These are phyloP conservation scores for Emergomyces pasteurianus DNA, from an alignment of 2,329 filamentous ascomycete species.

Conservation along the genomic window DNA sequence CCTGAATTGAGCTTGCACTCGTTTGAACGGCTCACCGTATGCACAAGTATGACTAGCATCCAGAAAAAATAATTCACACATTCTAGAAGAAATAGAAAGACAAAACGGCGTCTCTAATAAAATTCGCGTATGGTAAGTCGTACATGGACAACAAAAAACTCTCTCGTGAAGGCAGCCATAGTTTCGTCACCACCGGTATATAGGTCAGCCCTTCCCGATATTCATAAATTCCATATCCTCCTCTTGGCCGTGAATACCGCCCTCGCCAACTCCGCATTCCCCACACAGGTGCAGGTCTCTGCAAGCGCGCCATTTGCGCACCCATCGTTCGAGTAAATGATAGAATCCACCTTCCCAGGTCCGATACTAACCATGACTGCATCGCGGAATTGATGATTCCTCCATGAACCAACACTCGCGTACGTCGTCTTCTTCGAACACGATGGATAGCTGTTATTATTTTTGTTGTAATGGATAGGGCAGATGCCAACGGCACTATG, in stretches of 20 bases:
- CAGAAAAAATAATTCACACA: neutral
- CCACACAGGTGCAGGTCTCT: neutral
- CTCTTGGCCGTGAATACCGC: neutral
- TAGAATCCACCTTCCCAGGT: neutral
- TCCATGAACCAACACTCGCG: neutral
- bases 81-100: neutral
- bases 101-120: neutral
- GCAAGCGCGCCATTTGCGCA: neutral
- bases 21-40: neutral
- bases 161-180: neutral
- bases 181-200: neutral
- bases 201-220: neutral
- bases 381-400: neutral
- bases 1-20: neutral
- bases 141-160: neutral
- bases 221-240: neutral
- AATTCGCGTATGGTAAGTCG: neutral
- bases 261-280: neutral
- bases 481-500: conserved; percentile 10
- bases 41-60: neutral
- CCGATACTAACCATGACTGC: neutral
- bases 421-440: neutral
- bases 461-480: neutral
- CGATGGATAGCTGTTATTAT: neutral
- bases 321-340: neutral